Percentiles rank a stretch among this genome's conserved stretches.
Evolutionary conservation across 768 basidiomycete genomes (phyloP).

Genomic region (Grammothele lineata): DNA sequence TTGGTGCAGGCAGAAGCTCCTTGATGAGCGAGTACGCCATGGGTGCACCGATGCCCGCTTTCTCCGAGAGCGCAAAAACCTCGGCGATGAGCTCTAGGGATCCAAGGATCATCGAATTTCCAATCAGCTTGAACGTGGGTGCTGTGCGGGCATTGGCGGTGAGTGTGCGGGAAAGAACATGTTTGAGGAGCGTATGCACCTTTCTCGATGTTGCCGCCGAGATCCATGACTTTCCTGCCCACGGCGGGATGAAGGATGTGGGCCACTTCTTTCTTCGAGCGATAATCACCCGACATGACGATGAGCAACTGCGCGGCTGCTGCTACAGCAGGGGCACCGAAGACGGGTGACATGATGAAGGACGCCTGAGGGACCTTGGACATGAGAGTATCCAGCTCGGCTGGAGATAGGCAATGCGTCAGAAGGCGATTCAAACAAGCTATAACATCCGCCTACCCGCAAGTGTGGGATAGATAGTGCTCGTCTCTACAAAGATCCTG

Average conservation of each 20-base stretch:
- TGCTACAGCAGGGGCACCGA: conserved; percentile 67
- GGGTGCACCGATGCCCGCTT: conserved; percentile 70
- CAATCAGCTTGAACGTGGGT: conserved; percentile 71
- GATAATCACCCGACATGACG: conserved; percentile 76
- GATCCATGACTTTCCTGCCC: conserved; percentile 72
- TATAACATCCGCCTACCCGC: conserved; percentile 15
- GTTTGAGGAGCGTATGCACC: conserved; percentile 32
- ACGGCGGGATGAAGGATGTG: conserved; percentile 77
- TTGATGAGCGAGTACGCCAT: conserved; percentile 54
- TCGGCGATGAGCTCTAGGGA: conserved; percentile 77
- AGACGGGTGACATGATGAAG: conserved; percentile 75
- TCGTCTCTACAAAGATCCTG: conserved; percentile 84
- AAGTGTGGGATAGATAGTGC: conserved; percentile 50
- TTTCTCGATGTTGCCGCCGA: conserved; percentile 84
- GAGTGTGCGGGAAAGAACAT: neutral
- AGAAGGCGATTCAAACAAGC: too few relatives aligned
- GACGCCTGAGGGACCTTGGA: conserved; percentile 53
- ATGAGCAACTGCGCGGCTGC: conserved; percentile 63
- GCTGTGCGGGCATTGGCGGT: conserved; percentile 33
- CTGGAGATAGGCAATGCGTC: too few relatives aligned
- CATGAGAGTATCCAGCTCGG: conserved; percentile 66
- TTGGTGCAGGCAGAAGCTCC: conserved; percentile 34
- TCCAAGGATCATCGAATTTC: conserved; percentile 76
- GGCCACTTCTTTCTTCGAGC: conserved; percentile 77
- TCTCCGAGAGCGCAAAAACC: conserved; percentile 80